Evolutionary conservation across 768 basidiomycete species (phyloP), one percentile per base, ranked within the genome.

Genomic region (Boletus speciosus): DNA sequence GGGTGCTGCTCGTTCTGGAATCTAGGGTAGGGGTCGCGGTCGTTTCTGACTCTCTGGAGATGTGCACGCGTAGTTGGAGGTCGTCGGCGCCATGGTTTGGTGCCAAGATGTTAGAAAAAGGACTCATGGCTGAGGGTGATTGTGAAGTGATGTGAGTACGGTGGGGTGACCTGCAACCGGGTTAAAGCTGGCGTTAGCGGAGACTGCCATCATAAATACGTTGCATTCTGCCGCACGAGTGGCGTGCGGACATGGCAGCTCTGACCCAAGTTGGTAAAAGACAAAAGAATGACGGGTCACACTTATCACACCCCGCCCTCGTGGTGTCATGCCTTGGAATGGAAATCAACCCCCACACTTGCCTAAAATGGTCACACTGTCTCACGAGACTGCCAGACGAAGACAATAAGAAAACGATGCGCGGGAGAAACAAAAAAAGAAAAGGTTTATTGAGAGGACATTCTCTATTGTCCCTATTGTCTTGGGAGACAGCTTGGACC

Each of bases 331-430:
- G 1, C 12, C 53, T 46, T 9, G 2, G 31, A 54, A 52, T 34
- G 51, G 62, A 46, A 55, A 8, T 47, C 12, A 1, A 58, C 54
- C 52, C 51, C 37, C 8, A 19, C 3, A 34, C n/a, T 2, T 56
- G 9, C 62, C 60, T 21, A 3, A 48, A 56, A 43, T 55, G 15
- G 56, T 27, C 5, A 25, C 9, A 2, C n/a, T 8, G n/a, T n/a
- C 37, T 15, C 45, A 31, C 3, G 51, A 14, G 34, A 43, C 37
- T 40, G 32, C 51, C 50, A 40, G 21, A 10, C 56, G 15, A 56
- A 57, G 55, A 68, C 67, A 68, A 68, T 68, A 71, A 67, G 55
- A 52, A 54, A 63, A 51, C 48, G 47, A 51, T 41, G 51, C 40
- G 3, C 21, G 27, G 6, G 49, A 54, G 51, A 59, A 34, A 27